Base-by-base conservation (phyloP, 345 rosid genomes). In the Laguncularia racemosa region DNA sequence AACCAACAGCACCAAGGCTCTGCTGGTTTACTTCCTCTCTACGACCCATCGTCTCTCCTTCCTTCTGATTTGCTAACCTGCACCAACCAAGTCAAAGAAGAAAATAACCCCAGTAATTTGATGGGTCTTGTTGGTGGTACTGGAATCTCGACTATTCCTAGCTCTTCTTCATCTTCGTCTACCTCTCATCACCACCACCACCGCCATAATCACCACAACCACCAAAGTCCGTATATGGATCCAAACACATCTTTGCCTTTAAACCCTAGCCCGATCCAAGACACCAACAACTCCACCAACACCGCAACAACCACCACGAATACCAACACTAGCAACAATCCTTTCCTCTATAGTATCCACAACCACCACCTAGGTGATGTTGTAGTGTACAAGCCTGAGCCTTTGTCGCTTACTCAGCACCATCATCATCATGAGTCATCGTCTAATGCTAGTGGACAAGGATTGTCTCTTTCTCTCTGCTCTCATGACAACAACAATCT, bases 401-500 rank as follows among this genome's bases (percentile, higher is more conserved):
- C 79, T 3, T 70, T 73, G 71, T 60, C 73, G 20, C 56, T 58
- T 16, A 53, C 64, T 23, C 71, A 66, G 19, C 55, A 61, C 23
- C 23, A 19, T 26, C 52, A 20, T n/a, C 20, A 10, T 23, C 28
- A 23, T 6, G 20, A 10, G 52, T 33, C 20, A 10, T 20, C 52
- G 20, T 68, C 68, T 54, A 53, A 57, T 50, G 49, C 53, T 15
- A 65, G 56, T 14, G 71, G 70, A 19, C 76, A 65, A 44, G 85
- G 79, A 20, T 52, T 84, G 44, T 81, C 96, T 43, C 73, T 89
- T 9, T 89, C 95, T 45, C 69, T 89, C 28, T 86, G 96, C 10
- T 81, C 85, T 59, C 81, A 72, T 28, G 75, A 60, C 50, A 54
- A 50, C 73, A 70, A 57, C 52, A 52, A 10, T 57, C 28, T 18